These are phyloP conservation scores for Ganoderma multipileum DNA, from an alignment of 1,284 basidiomycete genomes.

Conservation along the genomic window DNA sequence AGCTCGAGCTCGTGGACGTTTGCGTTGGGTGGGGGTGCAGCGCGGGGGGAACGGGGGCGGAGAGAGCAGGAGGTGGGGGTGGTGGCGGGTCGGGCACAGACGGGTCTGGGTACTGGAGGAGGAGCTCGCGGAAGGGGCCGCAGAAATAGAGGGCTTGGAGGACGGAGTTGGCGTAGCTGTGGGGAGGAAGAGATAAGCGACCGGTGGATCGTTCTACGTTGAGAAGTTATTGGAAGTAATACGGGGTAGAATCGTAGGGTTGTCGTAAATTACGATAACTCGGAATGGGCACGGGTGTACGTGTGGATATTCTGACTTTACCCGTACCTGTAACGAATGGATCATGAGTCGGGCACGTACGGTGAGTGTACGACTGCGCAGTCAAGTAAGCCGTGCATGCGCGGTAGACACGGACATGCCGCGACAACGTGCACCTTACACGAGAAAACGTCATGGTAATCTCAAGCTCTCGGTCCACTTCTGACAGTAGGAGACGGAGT, in stretches of 20 bases:
- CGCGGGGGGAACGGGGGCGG: slow-evolving; percentile 48
- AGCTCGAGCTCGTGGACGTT: slow-evolving; percentile 37
- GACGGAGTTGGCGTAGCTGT: slow-evolving; percentile 96
- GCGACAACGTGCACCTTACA: neutral
- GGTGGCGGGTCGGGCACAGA: slow-evolving; percentile 44
- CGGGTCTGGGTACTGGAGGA: slow-evolving; percentile 64
- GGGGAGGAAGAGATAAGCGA: neutral
- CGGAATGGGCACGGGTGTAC: neutral
- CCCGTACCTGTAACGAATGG: neutral
- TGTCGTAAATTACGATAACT: neutral
- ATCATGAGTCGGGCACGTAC: neutral
- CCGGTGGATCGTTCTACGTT: neutral
- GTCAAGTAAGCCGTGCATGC: neutral
- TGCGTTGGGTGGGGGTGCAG: slow-evolving; percentile 50
- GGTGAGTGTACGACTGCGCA: neutral
- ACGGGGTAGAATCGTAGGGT: neutral
- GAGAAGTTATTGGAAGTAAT: neutral
- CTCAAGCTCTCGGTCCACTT: too few relatives aligned
- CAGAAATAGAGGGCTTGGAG: slow-evolving; percentile 95
- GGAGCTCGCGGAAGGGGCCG: slow-evolving; percentile 79
- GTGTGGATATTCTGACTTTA: neutral
- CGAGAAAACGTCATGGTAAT: too few relatives aligned
- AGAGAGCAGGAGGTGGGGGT: slow-evolving; percentile 29
- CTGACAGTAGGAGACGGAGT: too few relatives aligned
- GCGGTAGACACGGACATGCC: neutral